Evolutionary conservation across 768 basidiomycete genomes (phyloP), one percentile per base, ranked within the genome.

Genomic region (Lepiota subincarnata): DNA sequence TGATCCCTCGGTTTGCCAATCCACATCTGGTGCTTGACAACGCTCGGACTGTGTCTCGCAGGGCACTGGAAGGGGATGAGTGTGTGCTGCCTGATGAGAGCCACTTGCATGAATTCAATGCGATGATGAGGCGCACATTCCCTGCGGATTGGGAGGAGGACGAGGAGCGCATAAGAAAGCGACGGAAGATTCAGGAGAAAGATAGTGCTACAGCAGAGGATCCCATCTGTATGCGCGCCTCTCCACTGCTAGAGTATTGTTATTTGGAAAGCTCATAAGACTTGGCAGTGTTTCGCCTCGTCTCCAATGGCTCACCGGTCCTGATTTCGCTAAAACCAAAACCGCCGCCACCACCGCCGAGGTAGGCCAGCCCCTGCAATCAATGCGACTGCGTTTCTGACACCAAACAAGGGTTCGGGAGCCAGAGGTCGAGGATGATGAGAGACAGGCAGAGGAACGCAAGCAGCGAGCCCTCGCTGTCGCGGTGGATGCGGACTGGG

Each of bases 401-500:
- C 50, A 10, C 4, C 48, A 28, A 10, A 18, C n/a, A 48, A 82
- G 80, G 58, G 73, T 71, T 19, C 71, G 68, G 38, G 77, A 73
- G 50, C 82, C 80, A 0, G 76, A 76, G 26, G 69, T 59, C 4
- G 82, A 83, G 59, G 82, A 84, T 57, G 70, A 62, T 44, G 63
- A 69, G 44, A 57, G 34, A 12, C 69, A 74, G 58, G 81, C 81
- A n/a, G 57, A 68, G 40, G 60, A 69, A 47, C 76, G 82, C 44
- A 64, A 61, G 56, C 60, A 61, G 49, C 72, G 64, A 18, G 73
- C 81, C 1, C 43, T 67, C 51, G 66, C 67, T 4, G 68, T 67
- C 22, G 73, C 80, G 1, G 67, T 81, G 14, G 73, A 78, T 37
- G 60, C 62, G 16, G 60, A 65, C 16, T 62, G 59, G 53, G 53